Conservation (phyloP, 2,329 filamentous ascomycete genomes). For the Falciphora oryzae region DNA sequence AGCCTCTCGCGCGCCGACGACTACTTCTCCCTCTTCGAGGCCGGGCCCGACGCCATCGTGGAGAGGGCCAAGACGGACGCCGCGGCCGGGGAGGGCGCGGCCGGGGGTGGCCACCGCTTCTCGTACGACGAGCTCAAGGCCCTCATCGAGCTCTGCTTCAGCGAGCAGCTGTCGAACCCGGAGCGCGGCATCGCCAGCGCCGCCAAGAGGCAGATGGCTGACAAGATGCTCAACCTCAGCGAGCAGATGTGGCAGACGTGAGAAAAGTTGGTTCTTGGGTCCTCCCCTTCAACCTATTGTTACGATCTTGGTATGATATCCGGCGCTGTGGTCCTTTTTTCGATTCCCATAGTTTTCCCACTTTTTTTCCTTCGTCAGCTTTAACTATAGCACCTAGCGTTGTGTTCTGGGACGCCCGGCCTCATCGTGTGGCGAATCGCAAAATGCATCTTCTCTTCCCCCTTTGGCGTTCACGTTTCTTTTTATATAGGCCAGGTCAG, state of each 20-base stretch:
- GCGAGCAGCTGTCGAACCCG: constrained; percentile 58
- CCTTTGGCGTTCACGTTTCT: not conserved
- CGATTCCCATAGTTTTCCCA: not conserved
- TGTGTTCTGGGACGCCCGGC: not conserved
- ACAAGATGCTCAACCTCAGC: constrained; percentile 63
- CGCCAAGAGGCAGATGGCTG: constrained; percentile 64
- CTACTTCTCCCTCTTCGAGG: constrained; percentile 64
- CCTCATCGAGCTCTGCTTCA: constrained; percentile 62
- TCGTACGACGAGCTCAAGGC: constrained; percentile 62
- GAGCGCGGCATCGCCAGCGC: constrained; percentile 62
- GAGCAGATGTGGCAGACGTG: constrained; percentile 66
- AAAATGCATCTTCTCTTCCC: not conserved
- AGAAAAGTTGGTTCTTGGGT: not conserved
- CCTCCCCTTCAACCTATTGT: not conserved
- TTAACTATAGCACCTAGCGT: not conserved
- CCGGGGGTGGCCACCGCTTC: constrained; percentile 40
- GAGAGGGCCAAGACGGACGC: constrained; percentile 49
- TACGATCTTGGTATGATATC: not conserved
- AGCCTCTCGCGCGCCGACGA: constrained; percentile 56
- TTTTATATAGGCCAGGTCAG: not conserved
- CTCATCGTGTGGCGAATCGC: not conserved
- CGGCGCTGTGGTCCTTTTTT: not conserved
- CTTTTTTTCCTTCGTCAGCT: not conserved
- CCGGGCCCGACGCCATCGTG: constrained; percentile 60
- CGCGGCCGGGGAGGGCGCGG: constrained; percentile 28